phyloP scores from a whole-genome alignment of 768 basidiomycete species.

The Exsudoporus frostii region DNA sequence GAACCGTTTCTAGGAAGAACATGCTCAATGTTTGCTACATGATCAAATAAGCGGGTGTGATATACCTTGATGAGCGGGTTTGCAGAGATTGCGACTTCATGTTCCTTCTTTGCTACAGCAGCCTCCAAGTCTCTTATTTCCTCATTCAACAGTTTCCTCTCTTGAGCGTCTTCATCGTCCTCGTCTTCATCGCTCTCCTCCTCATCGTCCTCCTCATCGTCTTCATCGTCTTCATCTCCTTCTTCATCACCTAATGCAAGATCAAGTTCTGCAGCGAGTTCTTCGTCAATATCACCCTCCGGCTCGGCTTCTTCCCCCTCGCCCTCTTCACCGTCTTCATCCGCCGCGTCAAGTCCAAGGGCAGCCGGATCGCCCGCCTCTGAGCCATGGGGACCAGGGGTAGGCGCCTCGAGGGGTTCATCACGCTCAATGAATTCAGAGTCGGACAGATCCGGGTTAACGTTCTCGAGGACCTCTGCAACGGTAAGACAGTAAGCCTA shows the following conservation, averaged over 20 bases:
- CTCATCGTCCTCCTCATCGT: conserved; percentile 59
- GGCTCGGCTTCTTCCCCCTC: conserved; percentile 58
- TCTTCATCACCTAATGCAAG: conserved; percentile 70
- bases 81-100: conserved; percentile 76
- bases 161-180: conserved; percentile 76
- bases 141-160: conserved; percentile 77
- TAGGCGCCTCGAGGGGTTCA: conserved; percentile 56
- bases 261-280: conserved; percentile 84
- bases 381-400: conserved; percentile 65
- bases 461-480: conserved; percentile 81
- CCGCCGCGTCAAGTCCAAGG: conserved; percentile 49
- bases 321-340: conserved; percentile 57
- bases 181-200: conserved; percentile 65
- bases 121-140: conserved; percentile 88
- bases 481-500: neutral
- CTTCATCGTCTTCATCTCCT: conserved; percentile 62
- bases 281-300: conserved; percentile 84
- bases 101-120: conserved; percentile 81
- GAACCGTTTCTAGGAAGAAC: conserved; percentile 70
- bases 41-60: neutral
- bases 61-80: conserved; percentile 84
- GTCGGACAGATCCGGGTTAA: conserved; percentile 87
- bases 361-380: conserved; percentile 64
- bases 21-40: neutral
- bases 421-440: conserved; percentile 81